phyloP scores from a whole-genome alignment of 2,329 filamentous ascomycete genomes.

The Arachnomyces sp. region DNA sequence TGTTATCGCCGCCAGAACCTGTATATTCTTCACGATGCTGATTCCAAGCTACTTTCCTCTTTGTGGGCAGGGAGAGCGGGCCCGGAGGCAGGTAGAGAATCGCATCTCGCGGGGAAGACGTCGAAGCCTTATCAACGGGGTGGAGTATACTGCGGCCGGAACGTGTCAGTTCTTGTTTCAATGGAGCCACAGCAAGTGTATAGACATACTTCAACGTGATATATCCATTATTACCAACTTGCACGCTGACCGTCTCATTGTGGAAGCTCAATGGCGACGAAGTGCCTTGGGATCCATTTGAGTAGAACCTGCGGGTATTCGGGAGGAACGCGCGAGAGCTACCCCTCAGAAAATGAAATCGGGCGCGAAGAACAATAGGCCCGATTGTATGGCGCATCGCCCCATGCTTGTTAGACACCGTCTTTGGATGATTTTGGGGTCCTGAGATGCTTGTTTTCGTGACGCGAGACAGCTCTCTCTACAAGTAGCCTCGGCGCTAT shows the following conservation, averaged over 20 bases:
- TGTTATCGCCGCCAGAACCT: background rate
- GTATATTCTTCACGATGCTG: background rate
- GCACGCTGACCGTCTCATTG: constrained; percentile 19
- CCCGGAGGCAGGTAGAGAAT: constrained; percentile 33
- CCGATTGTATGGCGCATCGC: too few species aligned
- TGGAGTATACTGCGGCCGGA: constrained; percentile 1
- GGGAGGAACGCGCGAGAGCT: too few species aligned
- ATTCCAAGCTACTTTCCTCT: background rate
- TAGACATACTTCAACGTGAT: constrained; percentile 20
- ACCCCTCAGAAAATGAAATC: too few species aligned
- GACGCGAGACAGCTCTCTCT: too few species aligned
- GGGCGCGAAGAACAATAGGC: too few species aligned
- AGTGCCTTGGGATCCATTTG: too few species aligned
- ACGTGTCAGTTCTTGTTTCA: background rate
- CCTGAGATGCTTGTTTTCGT: too few species aligned
- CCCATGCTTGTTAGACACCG: background rate
- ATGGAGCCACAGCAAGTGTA: background rate
- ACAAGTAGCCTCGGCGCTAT: too few species aligned
- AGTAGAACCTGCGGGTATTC: too few species aligned
- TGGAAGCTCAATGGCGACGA: constrained; percentile 2
- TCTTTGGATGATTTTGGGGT: too few species aligned
- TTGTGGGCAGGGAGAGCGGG: constrained; percentile 18
- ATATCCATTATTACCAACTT: constrained; percentile 23
- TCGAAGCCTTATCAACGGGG: background rate
- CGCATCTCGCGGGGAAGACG: constrained; percentile 18